These are phyloP conservation scores for Erythrophleum fordii DNA, from an alignment of 306 rosid genomes.

Conservation along the genomic window DNA sequence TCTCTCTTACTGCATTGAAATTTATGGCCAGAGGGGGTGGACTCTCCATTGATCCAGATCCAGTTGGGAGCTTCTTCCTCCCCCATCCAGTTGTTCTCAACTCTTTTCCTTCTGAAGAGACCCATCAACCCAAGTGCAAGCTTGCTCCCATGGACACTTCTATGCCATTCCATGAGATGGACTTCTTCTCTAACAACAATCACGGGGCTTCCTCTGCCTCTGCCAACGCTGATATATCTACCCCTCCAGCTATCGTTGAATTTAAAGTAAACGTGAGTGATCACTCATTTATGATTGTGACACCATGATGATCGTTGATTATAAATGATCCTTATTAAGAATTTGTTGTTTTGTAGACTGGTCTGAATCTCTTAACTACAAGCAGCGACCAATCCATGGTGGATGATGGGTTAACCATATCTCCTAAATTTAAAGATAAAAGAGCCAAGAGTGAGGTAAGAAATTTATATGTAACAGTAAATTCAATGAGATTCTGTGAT, in stretches of 20 bases:
- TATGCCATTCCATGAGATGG: slow-evolving; percentile 63
- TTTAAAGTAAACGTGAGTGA: slow-evolving; percentile 64
- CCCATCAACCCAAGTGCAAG: slow-evolving; percentile 20
- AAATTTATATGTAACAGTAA: not conserved
- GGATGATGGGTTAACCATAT: slow-evolving; percentile 42
- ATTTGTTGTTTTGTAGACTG: slow-evolving; percentile 52
- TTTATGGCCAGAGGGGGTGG: slow-evolving; percentile 74
- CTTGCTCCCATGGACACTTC: slow-evolving; percentile 44
- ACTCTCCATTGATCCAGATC: slow-evolving; percentile 92
- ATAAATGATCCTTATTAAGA: not conserved
- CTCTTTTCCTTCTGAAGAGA: slow-evolving; percentile 61
- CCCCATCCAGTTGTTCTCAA: slow-evolving; percentile 66
- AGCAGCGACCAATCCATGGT: slow-evolving; percentile 66
- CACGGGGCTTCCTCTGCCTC: slow-evolving; percentile 16
- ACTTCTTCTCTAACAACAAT: slow-evolving; percentile 62
- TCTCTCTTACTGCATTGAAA: slow-evolving; percentile 10
- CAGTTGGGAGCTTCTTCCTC: slow-evolving; percentile 50
- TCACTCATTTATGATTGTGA: not conserved
- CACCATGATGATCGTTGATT: not conserved
- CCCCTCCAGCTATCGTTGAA: slow-evolving; percentile 35
- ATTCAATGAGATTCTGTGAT: not conserved
- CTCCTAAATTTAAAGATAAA: slow-evolving; percentile 50
- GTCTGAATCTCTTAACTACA: slow-evolving; percentile 71
- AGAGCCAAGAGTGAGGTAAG: slow-evolving; percentile 61
- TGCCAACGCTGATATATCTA: not conserved